Percentiles rank a stretch among this genome's conserved stretches.
Evolutionary conservation across 1,284 basidiomycete species (phyloP).

Genomic region (Wolfiporia cocos): DNA sequence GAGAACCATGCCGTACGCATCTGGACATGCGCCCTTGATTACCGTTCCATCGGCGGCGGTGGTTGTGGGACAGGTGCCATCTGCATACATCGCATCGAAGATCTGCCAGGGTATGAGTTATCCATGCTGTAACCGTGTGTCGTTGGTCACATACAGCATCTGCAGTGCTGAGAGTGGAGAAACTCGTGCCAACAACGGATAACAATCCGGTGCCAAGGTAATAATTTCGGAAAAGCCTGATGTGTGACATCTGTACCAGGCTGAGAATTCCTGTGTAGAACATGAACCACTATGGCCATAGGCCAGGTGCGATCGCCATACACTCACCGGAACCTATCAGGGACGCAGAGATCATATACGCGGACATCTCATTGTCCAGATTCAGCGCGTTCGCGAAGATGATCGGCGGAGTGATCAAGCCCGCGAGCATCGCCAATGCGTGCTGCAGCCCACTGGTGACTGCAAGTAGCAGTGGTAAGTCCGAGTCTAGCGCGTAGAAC

Average conservation of each 20-base stretch:
- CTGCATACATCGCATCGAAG: slow-evolving; percentile 67
- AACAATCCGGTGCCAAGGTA: slow-evolving; percentile 76
- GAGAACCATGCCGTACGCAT: slow-evolving; percentile 74
- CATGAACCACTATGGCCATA: neutral
- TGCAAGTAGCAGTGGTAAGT: slow-evolving; percentile 65
- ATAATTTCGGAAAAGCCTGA: slow-evolving; percentile 54
- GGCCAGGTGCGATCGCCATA: slow-evolving; percentile 11
- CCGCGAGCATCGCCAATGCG: slow-evolving; percentile 77
- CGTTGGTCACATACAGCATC: slow-evolving; percentile 42
- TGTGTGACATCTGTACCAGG: slow-evolving; percentile 68
- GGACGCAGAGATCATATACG: slow-evolving; percentile 80
- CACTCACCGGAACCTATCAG: slow-evolving; percentile 68
- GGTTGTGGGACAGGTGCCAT: slow-evolving; percentile 71
- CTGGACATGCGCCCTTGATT: slow-evolving; percentile 63
- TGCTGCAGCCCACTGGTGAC: slow-evolving; percentile 72
- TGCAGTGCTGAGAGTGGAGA: slow-evolving; percentile 75
- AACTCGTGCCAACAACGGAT: slow-evolving; percentile 83
- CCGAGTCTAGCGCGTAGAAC: slow-evolving; percentile 67
- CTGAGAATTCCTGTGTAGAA: slow-evolving; percentile 59
- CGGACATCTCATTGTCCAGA: slow-evolving; percentile 48
- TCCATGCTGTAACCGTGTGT: neutral
- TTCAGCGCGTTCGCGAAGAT: slow-evolving; percentile 66
- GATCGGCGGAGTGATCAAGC: slow-evolving; percentile 60
- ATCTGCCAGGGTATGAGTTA: slow-evolving; percentile 30
- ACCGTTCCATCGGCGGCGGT: slow-evolving; percentile 54